These are phyloP conservation scores for Pythium utonaiense DNA, from an alignment of 352 stramenopile genomes.

Conservation along the genomic window DNA sequence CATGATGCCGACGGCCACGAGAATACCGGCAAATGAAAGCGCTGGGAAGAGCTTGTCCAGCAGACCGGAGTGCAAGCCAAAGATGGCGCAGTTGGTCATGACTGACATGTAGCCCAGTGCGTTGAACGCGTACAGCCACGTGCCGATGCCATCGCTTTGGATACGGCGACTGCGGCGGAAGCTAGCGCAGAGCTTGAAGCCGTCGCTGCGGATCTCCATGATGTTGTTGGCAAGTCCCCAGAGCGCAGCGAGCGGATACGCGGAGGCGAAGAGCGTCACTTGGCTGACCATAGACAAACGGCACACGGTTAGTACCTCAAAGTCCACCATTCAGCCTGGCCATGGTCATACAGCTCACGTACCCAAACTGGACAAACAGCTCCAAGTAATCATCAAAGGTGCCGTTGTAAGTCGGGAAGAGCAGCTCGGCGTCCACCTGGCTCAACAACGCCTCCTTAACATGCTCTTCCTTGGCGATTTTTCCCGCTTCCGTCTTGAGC, in stretches of 20 bases:
- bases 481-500: constrained; percentile 79
- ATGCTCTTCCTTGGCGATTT: constrained; percentile 62
- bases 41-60: constrained; percentile 64
- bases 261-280: constrained; percentile 92
- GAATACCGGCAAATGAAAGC: constrained; percentile 51
- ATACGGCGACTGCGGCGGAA: constrained; percentile 70
- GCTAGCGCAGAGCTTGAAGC: constrained; percentile 91
- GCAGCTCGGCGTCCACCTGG: constrained; percentile 74
- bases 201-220: constrained; percentile 93
- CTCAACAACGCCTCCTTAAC: constrained; percentile 44
- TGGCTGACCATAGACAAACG: constrained; percentile 62
- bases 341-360: constrained; percentile 32
- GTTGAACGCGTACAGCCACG: constrained; percentile 91
- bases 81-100: constrained; percentile 93
- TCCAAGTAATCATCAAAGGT: constrained; percentile 95
- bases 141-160: constrained; percentile 83
- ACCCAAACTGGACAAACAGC: constrained; percentile 91
- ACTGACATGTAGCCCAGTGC: constrained; percentile 90
- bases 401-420: constrained; percentile 80
- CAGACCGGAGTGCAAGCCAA: constrained; percentile 89
- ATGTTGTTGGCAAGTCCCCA: constrained; percentile 94
- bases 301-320: neutral
- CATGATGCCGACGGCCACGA: constrained; percentile 57
- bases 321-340: no score
- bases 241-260: constrained; percentile 90